Evolutionary conservation across 1,139 yeast species (phyloP), one percentile per base, ranked within the genome.

Genomic region (Petasospora rhodanensis): DNA sequence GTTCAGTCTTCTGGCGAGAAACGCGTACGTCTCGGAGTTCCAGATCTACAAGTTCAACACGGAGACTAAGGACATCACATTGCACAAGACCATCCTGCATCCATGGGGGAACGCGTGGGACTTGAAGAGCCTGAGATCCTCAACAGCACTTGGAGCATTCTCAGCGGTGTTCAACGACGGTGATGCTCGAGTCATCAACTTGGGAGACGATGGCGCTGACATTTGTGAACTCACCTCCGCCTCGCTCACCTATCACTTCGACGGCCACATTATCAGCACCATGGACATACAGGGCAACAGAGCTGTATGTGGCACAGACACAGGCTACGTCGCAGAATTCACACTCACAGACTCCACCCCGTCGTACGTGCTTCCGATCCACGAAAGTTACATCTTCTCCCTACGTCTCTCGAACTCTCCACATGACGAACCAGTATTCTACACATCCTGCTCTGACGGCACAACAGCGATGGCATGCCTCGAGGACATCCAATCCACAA

Each of bases 251-350:
- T 43, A 41, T 19, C 34, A 42, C 7, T 18, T 61, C 4, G 47
- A 52, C 2, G 55, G 51, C 3, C 48, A 54, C 7, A 48, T 56
- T n/a, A 70, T 79, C 7, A 65, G 77, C 1, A 59, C 76, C 13
- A 72, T 68, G 44, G 82, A 76, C 46, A 78, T 78, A 63, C 43
- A 76, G 9, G 50, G 64, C 5, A 61, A 66, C 3, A 62, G 59
- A 7, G 49, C 86, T 2, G 51, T 80, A 1, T 75, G 77, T 20
- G 95, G 95, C 0, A 68, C 79, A 7, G 58, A 67, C 1, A 73
- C 75, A 37, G 96, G 96, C 0, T 64, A 64, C 22, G 57, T 86
- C 7, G 79, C 79, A 0, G 93, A 83, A 49, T 79, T 72, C 47
- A 64, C 70, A 18, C 51, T 81, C 1, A 35, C 49, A 1, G 54